Conservation (phyloP, 176 grass and related monocot genomes). For the Coix lacrymajobi region DNA sequence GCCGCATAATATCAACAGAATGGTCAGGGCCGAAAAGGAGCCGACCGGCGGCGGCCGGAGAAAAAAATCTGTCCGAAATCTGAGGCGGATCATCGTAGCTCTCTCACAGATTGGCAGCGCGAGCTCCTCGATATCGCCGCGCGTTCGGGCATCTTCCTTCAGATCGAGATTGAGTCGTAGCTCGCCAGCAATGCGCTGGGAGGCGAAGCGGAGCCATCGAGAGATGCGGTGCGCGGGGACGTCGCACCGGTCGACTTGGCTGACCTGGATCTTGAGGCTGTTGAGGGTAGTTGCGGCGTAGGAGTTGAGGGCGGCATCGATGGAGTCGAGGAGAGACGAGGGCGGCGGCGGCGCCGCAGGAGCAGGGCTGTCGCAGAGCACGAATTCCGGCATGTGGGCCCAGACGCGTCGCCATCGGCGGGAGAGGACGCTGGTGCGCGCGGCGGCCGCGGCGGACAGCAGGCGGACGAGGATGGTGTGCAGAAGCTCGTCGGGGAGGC, state of each 20-base stretch:
- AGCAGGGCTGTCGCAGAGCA: too few species aligned
- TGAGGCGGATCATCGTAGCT: neutral
- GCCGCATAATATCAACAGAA: fast-evolving
- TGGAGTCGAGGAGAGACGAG: neutral
- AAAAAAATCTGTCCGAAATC: fast-evolving
- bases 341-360: neutral
- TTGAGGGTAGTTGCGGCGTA: neutral
- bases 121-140: neutral
- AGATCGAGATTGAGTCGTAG: neutral
- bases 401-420: too few species aligned
- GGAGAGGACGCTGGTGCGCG: too few species aligned
- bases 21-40: neutral
- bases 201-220: neutral
- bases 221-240: neutral
- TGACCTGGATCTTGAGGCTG: neutral
- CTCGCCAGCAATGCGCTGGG: neutral
- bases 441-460: too few species aligned
- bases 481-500: too few species aligned
- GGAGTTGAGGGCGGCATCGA: neutral
- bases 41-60: neutral
- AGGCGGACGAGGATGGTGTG: too few species aligned
- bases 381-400: neutral
- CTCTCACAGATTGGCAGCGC: neutral
- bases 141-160: neutral
- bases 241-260: neutral